Evolutionary conservation across 805 yeast genomes (phyloP), one percentile per base, ranked within the genome.

Genomic region (Candida manassasensis): DNA sequence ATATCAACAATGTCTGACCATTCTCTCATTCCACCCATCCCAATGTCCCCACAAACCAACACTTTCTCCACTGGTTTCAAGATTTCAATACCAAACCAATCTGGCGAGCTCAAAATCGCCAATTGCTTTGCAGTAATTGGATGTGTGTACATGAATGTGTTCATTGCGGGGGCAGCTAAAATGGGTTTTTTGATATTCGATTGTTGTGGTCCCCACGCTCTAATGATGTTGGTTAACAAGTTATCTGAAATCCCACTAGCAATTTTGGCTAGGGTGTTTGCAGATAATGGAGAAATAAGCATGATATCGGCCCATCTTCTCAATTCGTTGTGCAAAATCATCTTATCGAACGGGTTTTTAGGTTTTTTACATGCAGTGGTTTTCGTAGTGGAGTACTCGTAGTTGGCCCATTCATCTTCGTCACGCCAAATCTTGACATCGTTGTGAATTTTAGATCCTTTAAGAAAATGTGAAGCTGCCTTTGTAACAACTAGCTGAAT

Each of bases 351-450:
- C 2, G 63, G 63, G 30, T 52, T 57, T 35, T 60, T 57, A 7
- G 48, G 52, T 36, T 55, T 56, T 22, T 50, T 53, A 5, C 55
- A 38, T 3, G 52, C 40, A 3, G 56, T 43, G 12, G 55, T 45
- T 18, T 52, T 48, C 0, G 49, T 39, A 12, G 38, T 40, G 25
- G 48, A 42, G 27, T 45, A 39, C 34, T 60, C 67, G 34, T 53
- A 63, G 38, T 65, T 64, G 11, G 63, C 72, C 98, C 98, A 90
- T 61, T 90, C 97, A 55, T 93, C 98, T 39, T 75, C 73, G 53
- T 93, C 97, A 52, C 89, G 73, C 97, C 97, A 90, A 12, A 89
- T 77, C 41, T 80, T 81, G 16, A 88, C 86, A 48, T 81, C 81
- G 12, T 81, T 71, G 15, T 84, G 57, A 52, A 76, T 59, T 48